Base-by-base conservation (phyloP, 2,329 filamentous ascomycete species). In the Nemania sp. region DNA sequence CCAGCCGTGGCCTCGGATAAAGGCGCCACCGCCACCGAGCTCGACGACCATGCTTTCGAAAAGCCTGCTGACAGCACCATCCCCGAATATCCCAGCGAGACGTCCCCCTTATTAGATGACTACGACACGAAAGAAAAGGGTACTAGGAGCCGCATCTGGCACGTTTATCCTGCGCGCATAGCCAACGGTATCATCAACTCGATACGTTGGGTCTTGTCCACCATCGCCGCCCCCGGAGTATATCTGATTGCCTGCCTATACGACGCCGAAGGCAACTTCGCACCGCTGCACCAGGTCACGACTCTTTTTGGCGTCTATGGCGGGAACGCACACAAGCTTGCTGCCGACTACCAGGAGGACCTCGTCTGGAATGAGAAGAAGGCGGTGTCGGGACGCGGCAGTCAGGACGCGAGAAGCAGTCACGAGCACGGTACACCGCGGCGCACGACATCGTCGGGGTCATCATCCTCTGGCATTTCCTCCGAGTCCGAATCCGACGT, bases 231-330 rank as follows among this genome's bases (percentile, higher is more conserved):
- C 20, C 94, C 94, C 1, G 90, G 89, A 17, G 84, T 92, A 51
- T 97, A 94, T 76, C 77, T 97, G 57, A 86, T 93, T 62, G 89
- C 90, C 66, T 92, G 85, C 72, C 89, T 98, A 69, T 94, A 90
- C 77, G 88, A 96, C 71, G 87, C 92, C 47, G 79, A 90, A 59
- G 92, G 92, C 52, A 81, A 81, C 52, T 96, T 96, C 74, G 89
- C 91, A 54, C 86, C 91, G n/a, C 77, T 95, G 60, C 78, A 87
- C 50, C 92, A 91, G 60, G 77, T 95, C 45, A 83, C 84, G 71
- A 88, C 83, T 70, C 79, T 94, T 25, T 83, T 86, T 63, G 81
- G 83, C 51, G 67, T 77, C 35, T 76, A 78, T 61, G 75, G 74
- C 54, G 78, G 74, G 25, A 70, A 75, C 56, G 68, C 71, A 52